These are phyloP conservation scores for Phylloporus arenicola DNA, from an alignment of 768 basidiomycete species.

Conservation along the genomic window DNA sequence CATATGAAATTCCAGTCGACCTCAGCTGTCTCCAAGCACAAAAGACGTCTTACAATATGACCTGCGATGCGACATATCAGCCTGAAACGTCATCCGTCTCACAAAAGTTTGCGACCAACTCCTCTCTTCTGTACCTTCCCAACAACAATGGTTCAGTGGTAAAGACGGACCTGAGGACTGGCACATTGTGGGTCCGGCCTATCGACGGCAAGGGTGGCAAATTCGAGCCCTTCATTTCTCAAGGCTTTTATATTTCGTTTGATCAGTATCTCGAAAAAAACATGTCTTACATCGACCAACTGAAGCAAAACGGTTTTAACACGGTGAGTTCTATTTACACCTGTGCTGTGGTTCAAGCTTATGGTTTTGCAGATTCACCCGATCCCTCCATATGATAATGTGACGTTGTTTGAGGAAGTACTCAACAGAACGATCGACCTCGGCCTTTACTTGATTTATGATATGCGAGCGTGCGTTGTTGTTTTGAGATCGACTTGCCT, in stretches of 20 bases:
- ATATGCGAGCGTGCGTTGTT: slow-evolving; percentile 55
- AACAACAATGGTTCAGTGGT: slow-evolving; percentile 36
- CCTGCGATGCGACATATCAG: slow-evolving; percentile 32
- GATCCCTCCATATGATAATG: slow-evolving; percentile 59
- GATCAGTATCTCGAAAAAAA: slow-evolving; percentile 50
- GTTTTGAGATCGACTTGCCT: neutral
- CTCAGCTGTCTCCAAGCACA: slow-evolving; percentile 28
- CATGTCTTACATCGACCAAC: slow-evolving; percentile 45
- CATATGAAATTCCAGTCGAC: slow-evolving; percentile 32
- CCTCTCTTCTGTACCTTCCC: slow-evolving; percentile 40
- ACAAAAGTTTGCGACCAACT: slow-evolving; percentile 30
- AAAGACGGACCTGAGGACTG: slow-evolving; percentile 45
- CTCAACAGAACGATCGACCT: slow-evolving; percentile 14
- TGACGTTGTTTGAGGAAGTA: slow-evolving; percentile 32
- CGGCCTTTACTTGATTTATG: slow-evolving; percentile 64
- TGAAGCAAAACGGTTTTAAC: slow-evolving; percentile 51
- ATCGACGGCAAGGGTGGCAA: slow-evolving; percentile 14
- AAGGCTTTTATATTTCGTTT: slow-evolving; percentile 70
- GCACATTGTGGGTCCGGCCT: slow-evolving; percentile 38
- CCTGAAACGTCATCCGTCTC: neutral
- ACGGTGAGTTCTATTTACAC: slow-evolving; percentile 9
- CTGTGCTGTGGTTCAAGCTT: slow-evolving; percentile 12
- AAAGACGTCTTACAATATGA: slow-evolving; percentile 27
- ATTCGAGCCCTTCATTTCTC: slow-evolving; percentile 48
- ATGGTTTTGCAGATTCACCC: slow-evolving; percentile 56